Percentiles rank a stretch among this genome's conserved stretches.
Evolutionary conservation across 2,329 filamentous ascomycete species (phyloP).

Genomic region (Pseudocercospora cruenta): DNA sequence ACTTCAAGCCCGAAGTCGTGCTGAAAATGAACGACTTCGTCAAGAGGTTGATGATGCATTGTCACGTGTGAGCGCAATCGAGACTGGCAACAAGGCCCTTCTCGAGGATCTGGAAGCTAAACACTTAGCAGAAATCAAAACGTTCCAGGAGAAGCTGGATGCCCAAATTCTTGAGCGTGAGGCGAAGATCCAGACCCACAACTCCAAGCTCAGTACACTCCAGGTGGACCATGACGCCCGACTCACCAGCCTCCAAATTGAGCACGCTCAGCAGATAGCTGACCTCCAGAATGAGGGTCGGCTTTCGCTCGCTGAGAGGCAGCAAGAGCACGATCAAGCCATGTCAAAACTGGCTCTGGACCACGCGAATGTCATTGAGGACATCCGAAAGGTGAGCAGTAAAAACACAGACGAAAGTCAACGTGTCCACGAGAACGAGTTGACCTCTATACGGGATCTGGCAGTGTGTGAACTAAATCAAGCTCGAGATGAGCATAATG

Average conservation of each 20-base stretch:
- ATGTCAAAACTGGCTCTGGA: not conserved
- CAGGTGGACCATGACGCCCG: slow-evolving; percentile 15
- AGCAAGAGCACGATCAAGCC: slow-evolving; percentile 5
- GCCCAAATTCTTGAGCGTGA: slow-evolving; percentile 13
- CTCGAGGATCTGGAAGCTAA: slow-evolving; percentile 15
- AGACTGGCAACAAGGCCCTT: slow-evolving; percentile 14
- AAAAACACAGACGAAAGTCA: slow-evolving; percentile 7
- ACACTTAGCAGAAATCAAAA: slow-evolving; percentile 7
- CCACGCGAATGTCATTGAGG: slow-evolving; percentile 8
- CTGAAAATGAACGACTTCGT: slow-evolving; percentile 15
- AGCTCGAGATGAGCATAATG: slow-evolving; percentile 14
- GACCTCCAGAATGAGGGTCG: not conserved
- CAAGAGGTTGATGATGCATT: slow-evolving; percentile 12
- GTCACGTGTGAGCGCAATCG: slow-evolving; percentile 10
- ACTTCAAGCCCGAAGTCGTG: not conserved
- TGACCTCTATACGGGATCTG: slow-evolving; percentile 1
- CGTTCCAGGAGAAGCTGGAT: slow-evolving; percentile 16
- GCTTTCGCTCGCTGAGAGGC: not conserved
- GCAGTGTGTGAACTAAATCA: slow-evolving; percentile 14
- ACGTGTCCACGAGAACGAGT: slow-evolving; percentile 10
- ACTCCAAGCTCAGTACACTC: slow-evolving; percentile 7
- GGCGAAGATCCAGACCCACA: slow-evolving; percentile 7
- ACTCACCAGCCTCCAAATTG: not conserved
- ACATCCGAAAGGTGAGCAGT: slow-evolving; percentile 12
- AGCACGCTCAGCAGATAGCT: slow-evolving; percentile 12